A percentile compares a stretch with the other conserved stretches of the same genome.
Evolutionary conservation across 371 early-diverging fungal genomes (phyloP).

Genomic region (Globomyces sp.): DNA sequence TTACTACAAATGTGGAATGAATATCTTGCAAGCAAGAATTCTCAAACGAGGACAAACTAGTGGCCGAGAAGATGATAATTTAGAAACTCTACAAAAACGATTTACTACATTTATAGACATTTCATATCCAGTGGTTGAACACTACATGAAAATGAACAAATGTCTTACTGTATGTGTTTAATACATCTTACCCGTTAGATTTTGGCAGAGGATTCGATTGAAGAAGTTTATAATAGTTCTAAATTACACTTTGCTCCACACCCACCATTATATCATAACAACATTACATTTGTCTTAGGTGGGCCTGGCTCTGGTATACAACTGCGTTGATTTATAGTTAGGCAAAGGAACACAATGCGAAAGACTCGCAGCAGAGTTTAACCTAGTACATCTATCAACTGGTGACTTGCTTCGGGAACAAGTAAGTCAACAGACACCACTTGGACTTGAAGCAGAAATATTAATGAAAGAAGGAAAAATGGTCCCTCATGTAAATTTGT

Average conservation of each 20-base stretch:
- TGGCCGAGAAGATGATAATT: slow-evolving; percentile 62
- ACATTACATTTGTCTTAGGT: slow-evolving; percentile 28
- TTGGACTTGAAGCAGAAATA: slow-evolving; percentile 77
- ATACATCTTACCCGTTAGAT: slow-evolving; percentile 17
- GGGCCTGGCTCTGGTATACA: slow-evolving; percentile 17
- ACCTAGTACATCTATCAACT: slow-evolving; percentile 53
- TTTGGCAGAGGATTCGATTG: slow-evolving; percentile 30
- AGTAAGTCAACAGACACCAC: slow-evolving; percentile 62
- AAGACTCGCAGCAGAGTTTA: slow-evolving; percentile 49
- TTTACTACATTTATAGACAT: slow-evolving; percentile 51
- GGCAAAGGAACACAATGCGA: slow-evolving; percentile 56
- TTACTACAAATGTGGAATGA: slow-evolving; percentile 53
- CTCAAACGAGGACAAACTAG: slow-evolving; percentile 59
- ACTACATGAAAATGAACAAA: slow-evolving; percentile 41
- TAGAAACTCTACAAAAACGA: slow-evolving; percentile 56
- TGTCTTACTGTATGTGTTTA: slow-evolving; percentile 34
- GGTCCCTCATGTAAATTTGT: slow-evolving; percentile 79
- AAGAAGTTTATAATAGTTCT: slow-evolving; percentile 42
- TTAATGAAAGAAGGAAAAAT: slow-evolving; percentile 90
- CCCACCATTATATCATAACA: slow-evolving; percentile 28
- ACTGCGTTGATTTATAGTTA: background rate
- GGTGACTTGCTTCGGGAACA: slow-evolving; percentile 63
- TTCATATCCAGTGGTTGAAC: slow-evolving; percentile 57
- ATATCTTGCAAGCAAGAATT: slow-evolving; percentile 46
- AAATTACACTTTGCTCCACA: slow-evolving; percentile 20